These are phyloP conservation scores for Fusarium buxicola DNA, from an alignment of 2,329 filamentous ascomycete species.

Conservation along the genomic window DNA sequence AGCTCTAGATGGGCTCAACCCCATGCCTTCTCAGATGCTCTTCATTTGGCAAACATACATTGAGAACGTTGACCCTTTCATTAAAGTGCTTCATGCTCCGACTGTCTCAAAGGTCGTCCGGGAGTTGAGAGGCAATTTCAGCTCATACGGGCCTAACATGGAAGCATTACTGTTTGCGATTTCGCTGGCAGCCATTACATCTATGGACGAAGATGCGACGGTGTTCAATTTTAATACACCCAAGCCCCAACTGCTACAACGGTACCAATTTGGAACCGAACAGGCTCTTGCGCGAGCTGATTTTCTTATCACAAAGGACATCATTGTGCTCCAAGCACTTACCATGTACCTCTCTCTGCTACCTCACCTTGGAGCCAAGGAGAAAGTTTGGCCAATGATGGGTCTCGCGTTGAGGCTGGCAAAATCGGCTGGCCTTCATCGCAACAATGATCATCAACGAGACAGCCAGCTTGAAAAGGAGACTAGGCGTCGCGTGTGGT, in stretches of 20 bases:
- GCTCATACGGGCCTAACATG: slow-evolving; percentile 22
- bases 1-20: slow-evolving; percentile 35
- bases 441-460: background rate
- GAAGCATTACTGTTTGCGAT: slow-evolving; percentile 45
- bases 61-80: slow-evolving; percentile 48
- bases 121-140: slow-evolving; percentile 35
- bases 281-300: slow-evolving; percentile 40
- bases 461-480: slow-evolving; percentile 28
- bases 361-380: slow-evolving; percentile 32
- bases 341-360: slow-evolving; percentile 44
- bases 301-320: slow-evolving; percentile 40
- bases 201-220: slow-evolving; percentile 40
- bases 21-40: slow-evolving; percentile 45
- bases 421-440: slow-evolving; percentile 37
- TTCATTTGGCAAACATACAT: slow-evolving; percentile 49
- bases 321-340: slow-evolving; percentile 42
- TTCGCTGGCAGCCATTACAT: slow-evolving; percentile 44
- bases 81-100: slow-evolving; percentile 46
- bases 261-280: slow-evolving; percentile 41
- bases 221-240: slow-evolving; percentile 30
- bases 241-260: slow-evolving; percentile 31
- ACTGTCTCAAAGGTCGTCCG: slow-evolving; percentile 35
- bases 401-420: slow-evolving; percentile 43
- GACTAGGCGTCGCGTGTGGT: slow-evolving; percentile 43
- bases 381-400: slow-evolving; percentile 43